These are phyloP conservation scores for Lolium perenne DNA, from an alignment of 176 grass and related monocot species.

Conservation along the genomic window DNA sequence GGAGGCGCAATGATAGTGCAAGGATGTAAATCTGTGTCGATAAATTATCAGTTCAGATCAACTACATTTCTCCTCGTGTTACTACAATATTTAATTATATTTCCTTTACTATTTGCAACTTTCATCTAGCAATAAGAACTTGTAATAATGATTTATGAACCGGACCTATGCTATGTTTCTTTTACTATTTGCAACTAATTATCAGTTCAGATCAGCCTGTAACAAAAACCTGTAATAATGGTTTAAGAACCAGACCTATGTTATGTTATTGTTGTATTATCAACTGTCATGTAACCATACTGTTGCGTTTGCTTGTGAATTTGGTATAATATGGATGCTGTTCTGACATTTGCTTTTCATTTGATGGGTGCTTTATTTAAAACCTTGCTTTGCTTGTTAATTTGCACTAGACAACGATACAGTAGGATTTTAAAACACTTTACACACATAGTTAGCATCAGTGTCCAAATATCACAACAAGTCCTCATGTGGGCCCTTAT, in stretches of 20 bases:
- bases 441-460: no score
- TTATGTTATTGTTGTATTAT: no score
- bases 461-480: no score
- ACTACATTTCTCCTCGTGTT: constrained; percentile 34
- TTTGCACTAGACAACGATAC: constrained; percentile 15
- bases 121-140: constrained; percentile 12
- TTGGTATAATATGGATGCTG: not conserved
- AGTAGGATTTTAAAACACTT: not conserved
- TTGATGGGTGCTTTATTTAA: not conserved
- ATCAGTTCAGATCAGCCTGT: no score
- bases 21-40: no score
- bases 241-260: no score
- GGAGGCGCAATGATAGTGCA: no score
- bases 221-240: no score
- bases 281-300: no score
- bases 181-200: no score
- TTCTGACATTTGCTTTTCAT: not conserved
- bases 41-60: not conserved
- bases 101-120: not conserved
- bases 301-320: no score
- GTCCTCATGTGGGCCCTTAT: no score
- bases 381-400: not conserved
- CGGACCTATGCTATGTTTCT: not conserved
- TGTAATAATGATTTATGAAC: constrained; percentile 45
- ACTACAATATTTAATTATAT: not conserved